A percentile compares a stretch with the other conserved stretches of the same genome.
Conservation (phyloP, 805 yeast species). For the Kodamaea lidongshanica region DNA sequence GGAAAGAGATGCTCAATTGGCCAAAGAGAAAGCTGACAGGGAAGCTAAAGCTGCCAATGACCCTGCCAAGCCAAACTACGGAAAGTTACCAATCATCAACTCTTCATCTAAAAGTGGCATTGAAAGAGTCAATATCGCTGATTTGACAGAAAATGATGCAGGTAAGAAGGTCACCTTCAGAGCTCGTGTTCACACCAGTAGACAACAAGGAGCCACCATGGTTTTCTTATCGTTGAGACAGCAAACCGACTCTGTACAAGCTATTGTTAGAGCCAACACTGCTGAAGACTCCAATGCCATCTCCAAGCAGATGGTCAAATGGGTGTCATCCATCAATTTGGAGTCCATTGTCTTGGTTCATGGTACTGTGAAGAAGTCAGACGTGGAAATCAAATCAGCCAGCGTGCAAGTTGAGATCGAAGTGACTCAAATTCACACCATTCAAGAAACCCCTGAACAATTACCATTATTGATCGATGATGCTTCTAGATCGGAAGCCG, state of each 20-base stretch:
- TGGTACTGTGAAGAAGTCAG: conserved; percentile 79
- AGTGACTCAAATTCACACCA: conserved; percentile 63
- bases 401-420: conserved; percentile 87
- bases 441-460: conserved; percentile 85
- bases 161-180: conserved; percentile 79
- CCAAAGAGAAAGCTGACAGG: conserved; percentile 78
- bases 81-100: conserved; percentile 82
- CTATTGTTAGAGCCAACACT: conserved; percentile 69
- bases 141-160: conserved; percentile 55
- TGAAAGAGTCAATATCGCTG: conserved; percentile 52
- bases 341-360: conserved; percentile 90
- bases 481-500: conserved; percentile 90
- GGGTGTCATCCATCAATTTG: conserved; percentile 79
- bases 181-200: conserved; percentile 88
- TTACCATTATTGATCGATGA: conserved; percentile 94
- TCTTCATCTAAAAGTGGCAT: conserved; percentile 63
- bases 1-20: conserved; percentile 83
- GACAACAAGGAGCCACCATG: conserved; percentile 96
- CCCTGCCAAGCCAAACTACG: conserved; percentile 82
- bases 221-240: conserved; percentile 88
- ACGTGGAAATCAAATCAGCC: conserved; percentile 81
- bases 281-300: conserved; percentile 44
- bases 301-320: conserved; percentile 94
- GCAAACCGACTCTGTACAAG: conserved; percentile 78
- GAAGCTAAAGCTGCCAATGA: conserved; percentile 68